A percentile compares a stretch with the other conserved stretches of the same genome.
These are phyloP conservation scores for Saitozyma sp. DNA, from an alignment of 768 basidiomycete genomes.

Conservation along the genomic window DNA sequence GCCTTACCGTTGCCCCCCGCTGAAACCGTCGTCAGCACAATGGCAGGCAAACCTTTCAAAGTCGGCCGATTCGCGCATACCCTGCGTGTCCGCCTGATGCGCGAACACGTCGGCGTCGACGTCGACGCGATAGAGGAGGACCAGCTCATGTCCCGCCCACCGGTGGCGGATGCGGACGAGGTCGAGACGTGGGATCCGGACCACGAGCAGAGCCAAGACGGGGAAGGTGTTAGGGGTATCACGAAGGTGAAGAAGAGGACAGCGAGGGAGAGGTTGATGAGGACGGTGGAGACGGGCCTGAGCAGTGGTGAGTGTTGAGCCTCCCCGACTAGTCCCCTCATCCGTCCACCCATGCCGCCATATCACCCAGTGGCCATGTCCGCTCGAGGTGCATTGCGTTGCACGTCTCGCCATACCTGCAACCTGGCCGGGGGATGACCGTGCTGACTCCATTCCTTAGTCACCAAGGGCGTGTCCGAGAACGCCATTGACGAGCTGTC, in stretches of 20 bases:
- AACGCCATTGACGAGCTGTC: constrained; percentile 50
- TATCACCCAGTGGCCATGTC: too few species aligned
- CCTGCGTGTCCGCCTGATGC: constrained; percentile 88
- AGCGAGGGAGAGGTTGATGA: constrained; percentile 40
- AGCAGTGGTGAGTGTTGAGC: constrained; percentile 33
- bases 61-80: constrained; percentile 97
- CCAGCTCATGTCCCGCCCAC: constrained; percentile 63
- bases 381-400: too few species aligned
- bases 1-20: not conserved
- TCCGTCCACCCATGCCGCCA: too few species aligned
- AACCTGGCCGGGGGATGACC: not conserved
- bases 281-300: constrained; percentile 38
- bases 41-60: constrained; percentile 92
- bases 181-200: constrained; percentile 74
- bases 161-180: constrained; percentile 59
- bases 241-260: constrained; percentile 47
- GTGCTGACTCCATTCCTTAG: constrained; percentile 20
- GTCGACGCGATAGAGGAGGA: constrained; percentile 84
- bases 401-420: not conserved
- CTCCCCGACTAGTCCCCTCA: too few species aligned
- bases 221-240: constrained; percentile 34
- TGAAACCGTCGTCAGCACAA: constrained; percentile 60
- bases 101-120: constrained; percentile 92
- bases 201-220: constrained; percentile 59
- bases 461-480: constrained; percentile 51